phyloP scores from a whole-genome alignment of 2,329 filamentous ascomycete species.

The Moelleriella libera region DNA sequence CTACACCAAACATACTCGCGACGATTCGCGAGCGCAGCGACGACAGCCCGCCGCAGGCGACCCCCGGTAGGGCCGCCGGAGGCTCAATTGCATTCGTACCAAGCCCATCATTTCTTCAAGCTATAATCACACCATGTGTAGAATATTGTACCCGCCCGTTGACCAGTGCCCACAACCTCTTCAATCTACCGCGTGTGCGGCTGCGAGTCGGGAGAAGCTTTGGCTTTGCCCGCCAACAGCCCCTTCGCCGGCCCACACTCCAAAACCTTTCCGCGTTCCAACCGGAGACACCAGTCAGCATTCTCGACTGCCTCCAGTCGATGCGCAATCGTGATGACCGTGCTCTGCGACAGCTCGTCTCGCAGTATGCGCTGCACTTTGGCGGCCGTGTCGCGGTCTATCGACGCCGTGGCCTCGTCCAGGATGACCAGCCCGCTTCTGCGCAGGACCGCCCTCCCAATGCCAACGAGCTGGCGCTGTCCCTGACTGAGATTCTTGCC shows the following conservation, averaged over 20 bases:
- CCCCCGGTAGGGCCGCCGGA: no score
- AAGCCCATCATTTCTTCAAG: no score
- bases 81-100: no score
- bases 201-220: background rate
- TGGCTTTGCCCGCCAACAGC: background rate
- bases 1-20: no score
- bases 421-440: constrained; percentile 45
- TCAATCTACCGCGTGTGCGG: no score
- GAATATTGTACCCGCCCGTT: no score
- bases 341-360: constrained; percentile 38
- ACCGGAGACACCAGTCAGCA: constrained; percentile 37
- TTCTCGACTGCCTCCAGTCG: constrained; percentile 47
- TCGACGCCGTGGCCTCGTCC: constrained; percentile 52
- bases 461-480: constrained; percentile 47
- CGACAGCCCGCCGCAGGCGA: no score
- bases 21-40: no score
- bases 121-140: no score
- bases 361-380: constrained; percentile 43
- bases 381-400: constrained; percentile 43
- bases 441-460: constrained; percentile 44
- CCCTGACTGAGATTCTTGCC: constrained; percentile 50
- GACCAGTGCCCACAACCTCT: no score
- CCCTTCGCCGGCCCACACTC: constrained; percentile 26
- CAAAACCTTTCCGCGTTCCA: constrained; percentile 37
- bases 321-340: constrained; percentile 54